Evolutionary conservation across 2,329 filamentous ascomycete species (phyloP).

Genomic region (Elsinoe fawcettii): DNA sequence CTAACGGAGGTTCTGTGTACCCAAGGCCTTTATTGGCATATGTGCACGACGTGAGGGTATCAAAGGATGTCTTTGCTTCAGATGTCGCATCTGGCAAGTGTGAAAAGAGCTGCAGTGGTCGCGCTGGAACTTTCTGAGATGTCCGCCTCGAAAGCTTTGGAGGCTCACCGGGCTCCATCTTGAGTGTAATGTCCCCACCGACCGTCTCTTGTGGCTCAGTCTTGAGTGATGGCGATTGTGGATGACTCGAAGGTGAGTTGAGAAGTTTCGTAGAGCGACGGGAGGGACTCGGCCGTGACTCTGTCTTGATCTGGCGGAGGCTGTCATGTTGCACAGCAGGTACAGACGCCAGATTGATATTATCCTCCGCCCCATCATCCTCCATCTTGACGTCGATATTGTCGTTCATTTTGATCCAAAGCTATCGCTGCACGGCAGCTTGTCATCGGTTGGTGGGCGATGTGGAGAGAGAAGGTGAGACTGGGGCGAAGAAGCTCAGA

Average conservation of each 20-base stretch:
- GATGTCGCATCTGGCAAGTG: conserved; percentile 70
- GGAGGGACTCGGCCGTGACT: conserved; percentile 14
- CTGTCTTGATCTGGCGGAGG: conserved; percentile 10
- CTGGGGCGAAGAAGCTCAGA: not conserved
- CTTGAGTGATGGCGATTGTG: conserved; percentile 32
- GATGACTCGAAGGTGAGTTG: conserved; percentile 21
- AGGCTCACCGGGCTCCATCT: conserved; percentile 56
- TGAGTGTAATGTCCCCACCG: conserved; percentile 54
- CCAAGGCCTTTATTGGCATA: conserved; percentile 91
- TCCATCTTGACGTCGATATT: conserved; percentile 15
- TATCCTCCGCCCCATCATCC: conserved; percentile 6
- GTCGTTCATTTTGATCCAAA: not conserved
- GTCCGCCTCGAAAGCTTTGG: conserved; percentile 66
- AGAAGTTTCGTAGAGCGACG: conserved; percentile 27
- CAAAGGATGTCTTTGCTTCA: conserved; percentile 69
- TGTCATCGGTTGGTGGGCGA: not conserved
- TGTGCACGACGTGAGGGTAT: conserved; percentile 73
- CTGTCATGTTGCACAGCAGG: not conserved
- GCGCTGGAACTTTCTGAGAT: conserved; percentile 59
- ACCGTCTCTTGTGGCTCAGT: conserved; percentile 46
- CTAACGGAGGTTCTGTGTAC: conserved; percentile 82
- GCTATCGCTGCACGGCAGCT: not conserved
- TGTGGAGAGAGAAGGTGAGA: not conserved
- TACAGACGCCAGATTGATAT: conserved; percentile 9
- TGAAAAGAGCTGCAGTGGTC: conserved; percentile 59